Conservation (phyloP, 176 grass and related monocot species). For the Rhynchospora tenuis region DNA sequence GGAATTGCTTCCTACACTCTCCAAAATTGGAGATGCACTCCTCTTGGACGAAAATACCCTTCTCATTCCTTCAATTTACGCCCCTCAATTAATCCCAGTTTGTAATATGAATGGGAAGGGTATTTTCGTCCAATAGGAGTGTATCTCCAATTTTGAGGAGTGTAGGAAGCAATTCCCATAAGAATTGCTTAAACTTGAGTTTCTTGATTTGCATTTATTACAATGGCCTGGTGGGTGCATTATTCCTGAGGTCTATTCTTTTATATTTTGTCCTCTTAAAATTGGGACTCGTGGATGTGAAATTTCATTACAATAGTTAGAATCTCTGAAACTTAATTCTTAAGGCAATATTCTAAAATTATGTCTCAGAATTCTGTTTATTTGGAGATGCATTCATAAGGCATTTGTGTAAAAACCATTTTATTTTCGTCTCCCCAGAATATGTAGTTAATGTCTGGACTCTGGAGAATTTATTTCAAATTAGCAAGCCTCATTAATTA, state of each 20-base stretch:
- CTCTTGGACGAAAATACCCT: no score
- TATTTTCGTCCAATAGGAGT: no score
- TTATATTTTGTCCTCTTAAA: background rate
- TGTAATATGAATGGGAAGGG: no score
- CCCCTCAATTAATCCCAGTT: no score
- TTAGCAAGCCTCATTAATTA: background rate
- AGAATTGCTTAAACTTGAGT: slow-evolving; percentile 1
- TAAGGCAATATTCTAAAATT: background rate
- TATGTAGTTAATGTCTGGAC: background rate
- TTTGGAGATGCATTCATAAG: background rate
- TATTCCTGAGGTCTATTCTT: background rate
- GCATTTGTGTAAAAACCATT: background rate
- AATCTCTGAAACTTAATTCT: background rate
- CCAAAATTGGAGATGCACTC: no score
- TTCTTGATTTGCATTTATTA: background rate
- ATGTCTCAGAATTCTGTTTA: background rate
- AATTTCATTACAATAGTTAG: background rate
- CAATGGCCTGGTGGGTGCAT: background rate
- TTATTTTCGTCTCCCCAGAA: background rate
- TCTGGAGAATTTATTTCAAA: background rate
- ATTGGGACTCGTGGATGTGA: background rate
- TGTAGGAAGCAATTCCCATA: no score
- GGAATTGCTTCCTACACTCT: no score
- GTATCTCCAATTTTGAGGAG: no score
- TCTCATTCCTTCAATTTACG: no score